A percentile compares a stretch with the other conserved stretches of the same genome.
Conservation (phyloP, 2,329 filamentous ascomycete species). For the Purpureocillium takamizusanense region DNA sequence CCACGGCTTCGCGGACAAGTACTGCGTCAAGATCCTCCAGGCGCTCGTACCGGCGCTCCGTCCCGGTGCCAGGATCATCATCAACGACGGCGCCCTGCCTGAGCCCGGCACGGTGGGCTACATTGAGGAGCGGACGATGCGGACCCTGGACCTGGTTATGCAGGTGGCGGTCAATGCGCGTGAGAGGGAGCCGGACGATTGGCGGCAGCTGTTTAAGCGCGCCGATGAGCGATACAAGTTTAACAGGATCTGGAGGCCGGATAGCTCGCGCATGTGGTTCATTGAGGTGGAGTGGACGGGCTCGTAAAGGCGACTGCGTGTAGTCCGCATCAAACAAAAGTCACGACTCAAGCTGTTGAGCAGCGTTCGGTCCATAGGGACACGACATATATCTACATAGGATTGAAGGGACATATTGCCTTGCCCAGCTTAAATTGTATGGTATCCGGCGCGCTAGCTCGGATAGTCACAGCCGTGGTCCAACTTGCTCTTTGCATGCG, state of each 20-base stretch:
- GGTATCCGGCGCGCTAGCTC: too few relatives aligned
- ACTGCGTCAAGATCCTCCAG: constrained; percentile 31
- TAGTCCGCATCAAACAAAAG: too few relatives aligned
- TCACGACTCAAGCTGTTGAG: too few relatives aligned
- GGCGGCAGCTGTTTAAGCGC: constrained; percentile 27
- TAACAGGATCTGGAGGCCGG: constrained; percentile 15
- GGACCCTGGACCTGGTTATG: constrained; percentile 37
- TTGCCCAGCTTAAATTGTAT: too few relatives aligned
- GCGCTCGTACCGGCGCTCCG: constrained; percentile 40
- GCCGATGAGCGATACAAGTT: constrained; percentile 28
- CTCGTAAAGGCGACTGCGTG: too few relatives aligned
- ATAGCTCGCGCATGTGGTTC: constrained; percentile 22
- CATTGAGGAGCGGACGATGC: constrained; percentile 28
- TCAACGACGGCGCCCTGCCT: constrained; percentile 26
- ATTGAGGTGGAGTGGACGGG: constrained; percentile 24
- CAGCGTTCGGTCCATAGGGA: too few relatives aligned
- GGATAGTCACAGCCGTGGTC: too few relatives aligned
- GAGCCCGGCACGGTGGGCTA: constrained; percentile 18
- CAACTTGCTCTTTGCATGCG: too few relatives aligned
- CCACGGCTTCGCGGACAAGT: constrained; percentile 45
- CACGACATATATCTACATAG: too few relatives aligned
- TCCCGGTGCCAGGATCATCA: constrained; percentile 32
- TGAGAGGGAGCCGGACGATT: constrained; percentile 34
- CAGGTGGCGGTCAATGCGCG: constrained; percentile 34
- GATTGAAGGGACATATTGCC: too few relatives aligned